Conservation (phyloP, 1,139 yeast species). For the Nakaseomyces bracarensis region DNA sequence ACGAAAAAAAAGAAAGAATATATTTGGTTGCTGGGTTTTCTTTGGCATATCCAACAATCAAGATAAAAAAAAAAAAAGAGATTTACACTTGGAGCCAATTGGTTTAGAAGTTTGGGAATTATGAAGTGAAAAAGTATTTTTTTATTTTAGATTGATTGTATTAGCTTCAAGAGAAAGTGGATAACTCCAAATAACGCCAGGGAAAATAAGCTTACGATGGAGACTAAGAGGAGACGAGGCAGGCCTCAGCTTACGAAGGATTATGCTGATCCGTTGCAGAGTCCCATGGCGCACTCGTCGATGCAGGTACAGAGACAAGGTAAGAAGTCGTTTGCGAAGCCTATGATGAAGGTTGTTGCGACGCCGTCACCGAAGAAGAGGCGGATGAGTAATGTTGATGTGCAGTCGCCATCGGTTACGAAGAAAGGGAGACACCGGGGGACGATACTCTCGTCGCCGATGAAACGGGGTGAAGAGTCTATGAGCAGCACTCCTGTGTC, state of each 20-base stretch:
- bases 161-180: not conserved
- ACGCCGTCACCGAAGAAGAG: conserved; percentile 25
- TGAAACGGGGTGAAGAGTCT: conserved; percentile 9
- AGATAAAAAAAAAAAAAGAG: too few relatives aligned
- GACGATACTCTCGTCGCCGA: conserved; percentile 24
- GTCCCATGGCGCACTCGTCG: conserved; percentile 33
- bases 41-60: too few relatives aligned
- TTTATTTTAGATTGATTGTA: not conserved
- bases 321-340: conserved; percentile 26
- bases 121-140: too few relatives aligned
- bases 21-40: too few relatives aligned
- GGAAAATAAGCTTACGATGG: not conserved
- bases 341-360: conserved; percentile 30
- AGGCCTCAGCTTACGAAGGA: conserved; percentile 32
- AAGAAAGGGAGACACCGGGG: conserved; percentile 28
- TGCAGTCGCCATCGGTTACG: conserved; percentile 11
- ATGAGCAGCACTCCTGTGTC: conserved; percentile 13
- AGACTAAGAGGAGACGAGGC: conserved; percentile 26
- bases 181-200: too few relatives aligned
- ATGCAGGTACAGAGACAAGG: conserved; percentile 28
- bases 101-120: too few relatives aligned
- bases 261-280: conserved; percentile 30
- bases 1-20: too few relatives aligned
- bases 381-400: conserved; percentile 10
- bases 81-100: too few relatives aligned